These are phyloP conservation scores for Alternaria alternata DNA, from an alignment of 2,329 filamentous ascomycete genomes.

Conservation along the genomic window DNA sequence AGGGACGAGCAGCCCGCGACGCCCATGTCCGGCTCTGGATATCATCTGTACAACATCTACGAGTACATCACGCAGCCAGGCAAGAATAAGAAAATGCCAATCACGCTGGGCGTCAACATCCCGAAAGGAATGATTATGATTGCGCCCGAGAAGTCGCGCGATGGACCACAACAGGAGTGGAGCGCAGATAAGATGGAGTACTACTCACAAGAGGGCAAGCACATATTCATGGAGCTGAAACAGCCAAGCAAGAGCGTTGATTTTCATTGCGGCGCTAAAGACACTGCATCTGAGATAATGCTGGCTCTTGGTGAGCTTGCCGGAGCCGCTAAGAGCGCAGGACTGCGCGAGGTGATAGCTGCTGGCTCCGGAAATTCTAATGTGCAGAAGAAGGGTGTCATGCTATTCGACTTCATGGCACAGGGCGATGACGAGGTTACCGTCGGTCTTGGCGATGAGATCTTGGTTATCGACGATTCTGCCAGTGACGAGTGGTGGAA, in stretches of 20 bases:
- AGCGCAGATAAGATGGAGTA: constrained; percentile 94
- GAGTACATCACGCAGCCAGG: constrained; percentile 98
- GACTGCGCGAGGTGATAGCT: constrained; percentile 83
- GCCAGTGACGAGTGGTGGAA: constrained; percentile 99
- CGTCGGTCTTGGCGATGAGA: constrained; percentile 87
- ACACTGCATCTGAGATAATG: constrained; percentile 94
- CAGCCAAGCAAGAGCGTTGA: constrained; percentile 93
- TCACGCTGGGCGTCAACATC: constrained; percentile 92
- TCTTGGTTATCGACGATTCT: constrained; percentile 84
- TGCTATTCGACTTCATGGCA: constrained; percentile 96
- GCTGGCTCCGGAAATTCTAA: constrained; percentile 71
- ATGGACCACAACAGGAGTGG: constrained; percentile 91
- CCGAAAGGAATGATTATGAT: constrained; percentile 89
- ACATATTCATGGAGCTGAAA: constrained; percentile 94
- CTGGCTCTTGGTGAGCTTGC: constrained; percentile 86
- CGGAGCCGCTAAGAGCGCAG: constrained; percentile 83
- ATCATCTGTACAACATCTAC: constrained; percentile 95
- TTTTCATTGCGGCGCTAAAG: constrained; percentile 96
- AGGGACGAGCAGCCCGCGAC: constrained; percentile 51
- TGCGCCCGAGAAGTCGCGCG: constrained; percentile 81
- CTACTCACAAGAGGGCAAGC: constrained; percentile 97
- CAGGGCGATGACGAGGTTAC: constrained; percentile 97
- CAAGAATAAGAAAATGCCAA: constrained; percentile 97
- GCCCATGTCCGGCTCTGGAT: constrained; percentile 73
- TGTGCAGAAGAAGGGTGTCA: constrained; percentile 79